Evolutionary conservation across 208 protist genomes (phyloP), one percentile per base, ranked within the genome.

Genomic region (Wallacemonas sp.): DNA sequence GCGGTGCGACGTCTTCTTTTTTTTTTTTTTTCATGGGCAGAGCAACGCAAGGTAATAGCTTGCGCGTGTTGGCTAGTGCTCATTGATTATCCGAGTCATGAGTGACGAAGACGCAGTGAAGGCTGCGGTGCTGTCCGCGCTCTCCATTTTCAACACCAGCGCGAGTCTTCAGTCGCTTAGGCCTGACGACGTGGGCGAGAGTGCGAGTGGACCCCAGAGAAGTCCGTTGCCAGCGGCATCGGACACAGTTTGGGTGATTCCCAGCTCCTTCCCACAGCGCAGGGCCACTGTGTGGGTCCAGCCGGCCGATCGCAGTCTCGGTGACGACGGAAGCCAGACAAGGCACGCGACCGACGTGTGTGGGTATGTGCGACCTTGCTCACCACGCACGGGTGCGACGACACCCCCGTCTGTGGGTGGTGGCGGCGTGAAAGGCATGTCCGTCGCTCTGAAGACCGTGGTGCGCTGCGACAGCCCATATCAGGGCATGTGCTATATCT

Each of bases 221-320:
- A 17, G 9, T 14, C 30, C 51, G 22, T 21, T 19, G 9, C 51
- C 51, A 21, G 30, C 15, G 12, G 51, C 15, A n/a, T 0, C 27
- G 30, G 26, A 51, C 21, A 46, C 47, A 14, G 68, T 91, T 2
- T 47, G 54, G 15, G 54, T 91, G 19, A 42, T 70, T 22, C 56
- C 61, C 17, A 90, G 83, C 31, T 80, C 82, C 9, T 94, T 82
- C 65, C 68, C 70, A 1, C 34, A 72, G 8, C 72, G 88, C 17
- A 64, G 58, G 21, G 62, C 79, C 0, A 84, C 80, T 2, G 63
- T 94, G 54, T 42, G 44, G 12, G 69, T 92, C 27, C 19, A 64
- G 39, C 72, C 85, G 0, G 71, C 74, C 26, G 88, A 94, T 66
- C 14, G 9, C 14, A 6, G 36, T 41, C 14, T 6, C 14, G 36